Conservation (phyloP, 345 rosid genomes). For the Triadica sebifera region DNA sequence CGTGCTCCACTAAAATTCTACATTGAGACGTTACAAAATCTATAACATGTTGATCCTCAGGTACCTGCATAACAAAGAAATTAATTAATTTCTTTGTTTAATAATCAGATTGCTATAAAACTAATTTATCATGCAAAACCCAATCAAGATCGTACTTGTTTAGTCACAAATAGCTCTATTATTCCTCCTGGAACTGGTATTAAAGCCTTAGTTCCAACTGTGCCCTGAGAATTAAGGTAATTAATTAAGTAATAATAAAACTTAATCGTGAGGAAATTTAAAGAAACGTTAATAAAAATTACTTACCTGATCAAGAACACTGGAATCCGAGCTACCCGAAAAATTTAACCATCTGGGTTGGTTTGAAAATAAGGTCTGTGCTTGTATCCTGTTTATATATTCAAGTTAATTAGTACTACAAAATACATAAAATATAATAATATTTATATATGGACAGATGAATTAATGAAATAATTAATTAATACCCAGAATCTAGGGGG, state of each 20-base stretch:
- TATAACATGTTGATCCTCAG: conserved; percentile 66
- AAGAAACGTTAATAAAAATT: no score
- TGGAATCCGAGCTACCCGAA: conserved; percentile 45
- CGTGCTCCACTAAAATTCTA: conserved; percentile 47
- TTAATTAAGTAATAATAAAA: background rate
- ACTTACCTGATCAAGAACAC: conserved; percentile 44
- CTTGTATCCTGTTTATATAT: conserved; percentile 55
- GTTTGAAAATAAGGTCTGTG: conserved; percentile 65
- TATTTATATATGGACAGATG: no score
- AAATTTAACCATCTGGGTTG: conserved; percentile 69
- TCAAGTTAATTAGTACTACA: background rate
- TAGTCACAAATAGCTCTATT: conserved; percentile 67
- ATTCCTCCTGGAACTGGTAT: conserved; percentile 78
- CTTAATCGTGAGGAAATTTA: background rate
- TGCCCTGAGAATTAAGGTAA: conserved; percentile 41
- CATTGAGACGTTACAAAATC: conserved; percentile 61
- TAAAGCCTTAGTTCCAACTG: conserved; percentile 73
- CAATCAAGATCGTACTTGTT: conserved; percentile 46
- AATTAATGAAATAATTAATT: background rate
- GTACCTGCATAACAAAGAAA: conserved; percentile 44
- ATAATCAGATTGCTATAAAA: background rate
- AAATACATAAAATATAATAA: background rate
- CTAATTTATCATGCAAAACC: background rate
- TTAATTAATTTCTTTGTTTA: no score
- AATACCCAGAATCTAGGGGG: conserved; percentile 61